Evolutionary conservation across 2,329 filamentous ascomycete species (phyloP).

Genomic region (Colletotrichum lindemuthianum): DNA sequence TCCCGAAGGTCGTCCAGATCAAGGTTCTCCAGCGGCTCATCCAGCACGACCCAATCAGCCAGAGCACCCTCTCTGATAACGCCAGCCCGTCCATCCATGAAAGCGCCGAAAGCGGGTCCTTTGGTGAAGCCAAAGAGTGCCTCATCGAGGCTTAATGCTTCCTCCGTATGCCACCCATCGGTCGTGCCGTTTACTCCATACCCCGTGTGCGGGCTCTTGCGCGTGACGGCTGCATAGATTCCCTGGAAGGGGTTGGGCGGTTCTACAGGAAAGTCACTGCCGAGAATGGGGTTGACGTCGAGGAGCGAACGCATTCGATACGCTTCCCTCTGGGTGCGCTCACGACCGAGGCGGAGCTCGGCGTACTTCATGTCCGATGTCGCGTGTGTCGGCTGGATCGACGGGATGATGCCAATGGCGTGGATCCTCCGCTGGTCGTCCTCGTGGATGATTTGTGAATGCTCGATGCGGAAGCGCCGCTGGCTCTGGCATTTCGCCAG

Average conservation of each 20-base stretch:
- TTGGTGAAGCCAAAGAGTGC: slow-evolving; percentile 55
- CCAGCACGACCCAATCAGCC: slow-evolving; percentile 78
- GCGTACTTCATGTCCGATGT: slow-evolving; percentile 78
- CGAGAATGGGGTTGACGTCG: slow-evolving; percentile 64
- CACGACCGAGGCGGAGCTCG: slow-evolving; percentile 64
- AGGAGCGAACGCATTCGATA: slow-evolving; percentile 75
- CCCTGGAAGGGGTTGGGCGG: slow-evolving; percentile 74
- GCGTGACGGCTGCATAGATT: slow-evolving; percentile 73
- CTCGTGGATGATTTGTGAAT: slow-evolving; percentile 76
- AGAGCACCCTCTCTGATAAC: slow-evolving; percentile 68
- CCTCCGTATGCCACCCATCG: slow-evolving; percentile 67
- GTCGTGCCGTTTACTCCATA: slow-evolving; percentile 56
- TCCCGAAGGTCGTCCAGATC: slow-evolving; percentile 62
- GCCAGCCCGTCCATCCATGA: slow-evolving; percentile 68
- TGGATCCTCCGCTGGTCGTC: slow-evolving; percentile 70
- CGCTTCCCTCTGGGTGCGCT: slow-evolving; percentile 64
- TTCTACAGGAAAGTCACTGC: slow-evolving; percentile 78
- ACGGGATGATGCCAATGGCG: slow-evolving; percentile 70
- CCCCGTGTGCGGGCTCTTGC: slow-evolving; percentile 67
- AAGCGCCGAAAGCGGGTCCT: slow-evolving; percentile 43
- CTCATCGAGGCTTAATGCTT: slow-evolving; percentile 67
- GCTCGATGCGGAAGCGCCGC: slow-evolving; percentile 74
- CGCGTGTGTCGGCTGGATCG: slow-evolving; percentile 77
- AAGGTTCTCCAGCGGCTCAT: slow-evolving; percentile 62
- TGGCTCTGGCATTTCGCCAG: slow-evolving; percentile 62